Evolutionary conservation across 2,329 filamentous ascomycete species (phyloP).

Genomic region (Chrysosporium queenslandicum): DNA sequence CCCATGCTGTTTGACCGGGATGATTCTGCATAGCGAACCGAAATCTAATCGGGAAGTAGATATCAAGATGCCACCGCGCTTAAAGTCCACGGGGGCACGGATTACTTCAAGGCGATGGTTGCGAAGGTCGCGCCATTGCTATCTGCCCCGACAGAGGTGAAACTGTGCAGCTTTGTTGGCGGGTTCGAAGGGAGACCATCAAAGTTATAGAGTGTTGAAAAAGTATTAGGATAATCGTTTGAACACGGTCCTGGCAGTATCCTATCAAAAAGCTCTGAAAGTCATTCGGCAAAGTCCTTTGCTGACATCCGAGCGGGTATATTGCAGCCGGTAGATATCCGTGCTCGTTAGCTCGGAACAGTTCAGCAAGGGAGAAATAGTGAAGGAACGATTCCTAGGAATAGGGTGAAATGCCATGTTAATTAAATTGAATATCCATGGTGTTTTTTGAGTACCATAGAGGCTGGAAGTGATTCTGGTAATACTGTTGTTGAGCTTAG

Average conservation of each 20-base stretch:
- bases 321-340: too few species aligned
- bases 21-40: neutral
- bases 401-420: too few species aligned
- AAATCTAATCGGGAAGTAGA: slow-evolving; percentile 7
- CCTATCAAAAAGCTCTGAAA: too few species aligned
- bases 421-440: too few species aligned
- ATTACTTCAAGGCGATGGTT: slow-evolving; percentile 14
- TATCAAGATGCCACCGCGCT: slow-evolving; percentile 14
- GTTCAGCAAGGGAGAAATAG: too few species aligned
- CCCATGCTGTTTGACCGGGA: neutral
- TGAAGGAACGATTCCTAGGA: too few species aligned
- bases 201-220: slow-evolving; percentile 9
- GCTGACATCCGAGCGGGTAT: too few species aligned
- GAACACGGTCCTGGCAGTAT: too few species aligned
- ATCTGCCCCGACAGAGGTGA: slow-evolving; percentile 7
- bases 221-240: neutral
- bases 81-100: slow-evolving; percentile 13
- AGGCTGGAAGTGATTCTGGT: neutral
- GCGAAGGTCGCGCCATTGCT: slow-evolving; percentile 10
- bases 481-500: neutral
- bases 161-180: slow-evolving; percentile 12
- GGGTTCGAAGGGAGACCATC: slow-evolving; percentile 15
- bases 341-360: too few species aligned
- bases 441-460: neutral
- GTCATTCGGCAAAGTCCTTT: too few species aligned